Conservation (phyloP, 2,329 filamentous ascomycete species). For the Phialemonium atrogriseum region DNA sequence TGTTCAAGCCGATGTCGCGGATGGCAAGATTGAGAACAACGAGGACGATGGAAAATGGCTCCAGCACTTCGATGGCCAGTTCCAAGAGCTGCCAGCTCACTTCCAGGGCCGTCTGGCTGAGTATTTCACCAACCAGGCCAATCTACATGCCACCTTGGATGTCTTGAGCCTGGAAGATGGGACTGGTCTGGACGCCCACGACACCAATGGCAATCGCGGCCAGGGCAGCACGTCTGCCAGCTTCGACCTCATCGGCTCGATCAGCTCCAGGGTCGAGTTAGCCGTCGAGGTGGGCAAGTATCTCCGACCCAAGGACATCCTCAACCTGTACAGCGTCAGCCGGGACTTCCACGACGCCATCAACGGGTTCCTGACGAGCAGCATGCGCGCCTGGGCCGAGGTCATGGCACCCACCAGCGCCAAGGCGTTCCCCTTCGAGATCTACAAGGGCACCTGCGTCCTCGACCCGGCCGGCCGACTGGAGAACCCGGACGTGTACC, state of each 20-base stretch:
- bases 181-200: neutral
- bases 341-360: conserved; percentile 53
- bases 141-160: too few species aligned
- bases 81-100: too few species aligned
- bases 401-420: conserved; percentile 46
- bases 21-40: too few species aligned
- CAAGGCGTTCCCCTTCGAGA: conserved; percentile 50
- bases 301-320: conserved; percentile 45
- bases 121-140: too few species aligned
- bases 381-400: conserved; percentile 46
- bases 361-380: conserved; percentile 49
- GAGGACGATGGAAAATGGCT: too few species aligned
- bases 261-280: conserved; percentile 41
- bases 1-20: too few species aligned
- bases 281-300: conserved; percentile 45
- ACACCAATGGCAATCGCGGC: conserved; percentile 2
- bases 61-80: too few species aligned
- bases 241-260: conserved; percentile 33
- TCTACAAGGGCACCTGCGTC: conserved; percentile 50
- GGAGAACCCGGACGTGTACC: conserved; percentile 19
- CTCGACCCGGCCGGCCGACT: conserved; percentile 47
- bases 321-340: conserved; percentile 58
- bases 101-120: too few species aligned
- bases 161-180: too few species aligned
- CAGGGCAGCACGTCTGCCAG: too few species aligned